Evolutionary conservation across 148 eudicot species (phyloP).

Genomic region (Agrostemma githago): DNA sequence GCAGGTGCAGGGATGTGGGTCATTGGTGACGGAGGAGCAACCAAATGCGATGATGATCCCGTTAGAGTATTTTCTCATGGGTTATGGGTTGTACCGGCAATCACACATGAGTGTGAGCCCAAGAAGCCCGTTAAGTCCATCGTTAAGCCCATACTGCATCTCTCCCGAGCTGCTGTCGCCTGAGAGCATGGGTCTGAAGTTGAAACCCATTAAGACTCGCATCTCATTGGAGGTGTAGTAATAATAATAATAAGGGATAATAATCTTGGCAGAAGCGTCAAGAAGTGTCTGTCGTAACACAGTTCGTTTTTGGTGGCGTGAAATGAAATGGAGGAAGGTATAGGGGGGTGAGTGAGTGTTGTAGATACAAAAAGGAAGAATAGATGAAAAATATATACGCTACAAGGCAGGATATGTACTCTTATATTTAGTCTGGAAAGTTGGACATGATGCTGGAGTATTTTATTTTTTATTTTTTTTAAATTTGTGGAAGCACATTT

Average conservation of each 20-base stretch:
- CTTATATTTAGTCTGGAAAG: constrained; percentile 19
- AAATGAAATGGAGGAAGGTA: constrained; percentile 17
- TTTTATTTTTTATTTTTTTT: constrained; percentile 10
- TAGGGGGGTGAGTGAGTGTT: constrained; percentile 11
- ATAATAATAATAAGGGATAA: background rate
- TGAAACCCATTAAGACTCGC: constrained; percentile 88
- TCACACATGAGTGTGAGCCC: constrained; percentile 71
- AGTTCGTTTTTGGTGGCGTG: constrained; percentile 17
- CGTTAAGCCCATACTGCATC: constrained; percentile 68
- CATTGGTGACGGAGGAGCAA: constrained; percentile 92
- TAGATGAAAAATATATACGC: constrained; percentile 9
- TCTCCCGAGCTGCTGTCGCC: constrained; percentile 97
- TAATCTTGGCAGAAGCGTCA: background rate
- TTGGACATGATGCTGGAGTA: constrained; percentile 9
- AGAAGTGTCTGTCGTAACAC: constrained; percentile 8
- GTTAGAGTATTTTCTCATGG: constrained; percentile 89
- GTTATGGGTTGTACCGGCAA: constrained; percentile 67
- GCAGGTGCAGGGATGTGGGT: constrained; percentile 90
- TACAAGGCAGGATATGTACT: constrained; percentile 7
- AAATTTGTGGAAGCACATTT: constrained; percentile 26
- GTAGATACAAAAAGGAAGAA: constrained; percentile 32
- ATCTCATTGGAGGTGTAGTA: constrained; percentile 42
- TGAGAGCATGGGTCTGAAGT: constrained; percentile 95
- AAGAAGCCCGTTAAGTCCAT: constrained; percentile 87
- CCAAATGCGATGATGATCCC: constrained; percentile 91